Evolutionary conservation across 768 basidiomycete genomes (phyloP), one percentile per base, ranked within the genome.

Genomic region (Leccinellum rugosiceps): DNA sequence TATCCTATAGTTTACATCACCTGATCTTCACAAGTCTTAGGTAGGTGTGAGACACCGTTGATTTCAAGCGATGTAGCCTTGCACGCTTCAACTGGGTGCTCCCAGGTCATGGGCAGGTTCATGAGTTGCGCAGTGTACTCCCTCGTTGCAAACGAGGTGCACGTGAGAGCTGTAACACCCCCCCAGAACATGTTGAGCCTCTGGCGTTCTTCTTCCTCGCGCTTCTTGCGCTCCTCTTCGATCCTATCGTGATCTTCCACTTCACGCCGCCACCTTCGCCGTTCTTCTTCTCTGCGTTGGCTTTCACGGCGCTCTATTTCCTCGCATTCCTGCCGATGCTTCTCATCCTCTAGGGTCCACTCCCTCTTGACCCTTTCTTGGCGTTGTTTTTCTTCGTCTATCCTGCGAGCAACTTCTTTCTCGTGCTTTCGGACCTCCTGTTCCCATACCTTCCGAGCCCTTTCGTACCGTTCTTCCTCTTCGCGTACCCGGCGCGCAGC

Each of bases 71-170:
- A 58, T 0, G 65, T 71, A 0, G 50, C 54, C 46, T 35, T 63
- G 60, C 71, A 71, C 0, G 67, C 67, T 5, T 61, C 60, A n/a
- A 67, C 13, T 7, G 60, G 61, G 34, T 60, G 61, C 6, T 38
- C 41, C 55, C 67, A 66, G 17, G 52, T 46, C 0, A 9, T 28
- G 4, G 71, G 73, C n/a, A 74, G 46, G 41, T 73, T 73, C 50
- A 61, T 62, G 3, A 75, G 55, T 5, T 57, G 56, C 0, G 74
- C 74, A 1, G 66, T 63, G 30, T 74, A 74, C 43, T 64, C 63
- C 45, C 69, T 64, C 3, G 68, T 66, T 0, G 59, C 69, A 51
- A 69, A 73, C 0, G 67, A 64, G 25, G 55, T 65, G 55, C 74
- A 75, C 17, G 32, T 31, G 47, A 66, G 62, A 8, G 57, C 41